phyloP scores from a whole-genome alignment of 768 basidiomycete species.

The Clitopilus hobsonii region DNA sequence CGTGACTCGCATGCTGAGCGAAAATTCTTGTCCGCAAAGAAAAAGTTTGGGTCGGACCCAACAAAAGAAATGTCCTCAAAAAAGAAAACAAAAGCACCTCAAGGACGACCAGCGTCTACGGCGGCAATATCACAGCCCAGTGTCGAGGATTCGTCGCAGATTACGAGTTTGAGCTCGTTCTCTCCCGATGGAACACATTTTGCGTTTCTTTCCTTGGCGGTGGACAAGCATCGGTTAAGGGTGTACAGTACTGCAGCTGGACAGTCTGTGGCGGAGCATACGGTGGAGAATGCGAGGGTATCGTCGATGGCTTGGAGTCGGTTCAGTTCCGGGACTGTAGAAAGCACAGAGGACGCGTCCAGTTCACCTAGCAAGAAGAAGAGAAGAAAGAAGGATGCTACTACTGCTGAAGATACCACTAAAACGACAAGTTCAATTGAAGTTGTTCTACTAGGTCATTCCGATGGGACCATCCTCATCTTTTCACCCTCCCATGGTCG shows the following conservation, averaged over 20 bases:
- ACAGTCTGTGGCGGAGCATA: constrained; percentile 53
- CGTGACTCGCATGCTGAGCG: background rate
- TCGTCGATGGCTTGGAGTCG: constrained; percentile 50
- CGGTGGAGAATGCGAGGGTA: constrained; percentile 50
- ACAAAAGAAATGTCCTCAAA: constrained; percentile 28
- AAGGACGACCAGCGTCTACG: constrained; percentile 47
- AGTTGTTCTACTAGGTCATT: constrained; percentile 54
- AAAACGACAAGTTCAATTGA: too few relatives aligned
- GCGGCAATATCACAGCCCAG: constrained; percentile 53
- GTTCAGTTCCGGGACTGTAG: constrained; percentile 26
- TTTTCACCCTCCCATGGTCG: constrained; percentile 62
- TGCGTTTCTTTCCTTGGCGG: constrained; percentile 56
- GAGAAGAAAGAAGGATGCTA: constrained; percentile 38
- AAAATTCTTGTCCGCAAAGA: background rate
- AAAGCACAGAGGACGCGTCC: constrained; percentile 9
- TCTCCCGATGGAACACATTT: constrained; percentile 54
- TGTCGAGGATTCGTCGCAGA: constrained; percentile 40
- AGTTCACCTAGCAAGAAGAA: constrained; percentile 48
- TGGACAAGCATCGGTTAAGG: constrained; percentile 70
- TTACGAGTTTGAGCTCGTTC: constrained; percentile 49
- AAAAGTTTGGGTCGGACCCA: background rate
- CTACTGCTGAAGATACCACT: too few relatives aligned
- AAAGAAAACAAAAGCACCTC: constrained; percentile 52
- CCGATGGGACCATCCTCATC: constrained; percentile 52
- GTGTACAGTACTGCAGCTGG: constrained; percentile 56